phyloP scores from a whole-genome alignment of 148 eudicot genomes.

The Simmondsia chinensis region DNA sequence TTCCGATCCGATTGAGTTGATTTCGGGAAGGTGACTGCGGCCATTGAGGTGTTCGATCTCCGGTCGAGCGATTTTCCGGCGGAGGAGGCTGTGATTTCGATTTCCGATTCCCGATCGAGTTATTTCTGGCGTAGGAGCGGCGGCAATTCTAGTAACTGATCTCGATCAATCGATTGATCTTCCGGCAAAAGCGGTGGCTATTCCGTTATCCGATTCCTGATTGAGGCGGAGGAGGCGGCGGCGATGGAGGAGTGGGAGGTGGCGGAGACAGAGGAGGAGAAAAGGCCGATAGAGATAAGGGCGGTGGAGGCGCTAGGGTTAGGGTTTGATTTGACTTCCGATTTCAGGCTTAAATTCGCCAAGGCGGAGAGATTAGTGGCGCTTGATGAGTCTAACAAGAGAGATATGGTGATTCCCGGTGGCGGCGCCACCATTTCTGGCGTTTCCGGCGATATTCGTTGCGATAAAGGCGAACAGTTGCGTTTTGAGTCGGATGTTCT shows the following conservation, averaged over 20 bases:
- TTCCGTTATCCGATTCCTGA: too few species aligned
- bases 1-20: too few species aligned
- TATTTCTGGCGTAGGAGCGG: too few species aligned
- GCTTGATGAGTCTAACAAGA: slow-evolving; percentile 37
- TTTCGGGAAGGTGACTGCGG: too few species aligned
- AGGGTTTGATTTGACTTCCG: slow-evolving; percentile 87
- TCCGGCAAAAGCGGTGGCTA: too few species aligned
- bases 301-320: slow-evolving; percentile 70
- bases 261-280: background rate
- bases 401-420: slow-evolving; percentile 59
- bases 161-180: too few species aligned
- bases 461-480: slow-evolving; percentile 89
- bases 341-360: slow-evolving; percentile 73
- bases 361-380: slow-evolving; percentile 56
- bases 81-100: too few species aligned
- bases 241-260: slow-evolving; percentile 10
- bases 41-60: too few species aligned
- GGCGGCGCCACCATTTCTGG: slow-evolving; percentile 37
- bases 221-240: too few species aligned
- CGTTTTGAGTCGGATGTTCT: slow-evolving; percentile 90
- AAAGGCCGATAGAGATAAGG: slow-evolving; percentile 32
- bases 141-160: too few species aligned
- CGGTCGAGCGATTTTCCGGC: too few species aligned
- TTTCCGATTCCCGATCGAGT: too few species aligned
- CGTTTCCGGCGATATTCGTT: slow-evolving; percentile 64